Percentiles rank a stretch among this genome's conserved stretches.
Conservation (phyloP, 1,284 basidiomycete species). For the Lignosus rhinocerotis region DNA sequence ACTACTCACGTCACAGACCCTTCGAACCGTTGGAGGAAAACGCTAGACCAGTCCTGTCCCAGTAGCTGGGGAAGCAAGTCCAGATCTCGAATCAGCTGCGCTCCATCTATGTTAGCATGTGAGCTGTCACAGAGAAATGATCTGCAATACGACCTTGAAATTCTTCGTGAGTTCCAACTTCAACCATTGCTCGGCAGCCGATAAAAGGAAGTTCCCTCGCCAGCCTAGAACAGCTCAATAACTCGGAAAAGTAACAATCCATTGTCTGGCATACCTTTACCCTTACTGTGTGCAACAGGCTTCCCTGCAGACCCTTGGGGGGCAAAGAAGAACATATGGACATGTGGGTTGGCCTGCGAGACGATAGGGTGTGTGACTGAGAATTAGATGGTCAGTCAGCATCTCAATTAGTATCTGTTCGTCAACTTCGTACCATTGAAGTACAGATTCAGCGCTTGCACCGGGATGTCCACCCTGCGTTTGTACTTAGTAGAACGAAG, state of each 20-base stretch:
- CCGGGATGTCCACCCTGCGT: conserved; percentile 86
- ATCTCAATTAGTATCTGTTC: conserved; percentile 6
- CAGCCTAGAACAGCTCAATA: conserved; percentile 55
- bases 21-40: conserved; percentile 90
- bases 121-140: not conserved
- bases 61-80: conserved; percentile 87
- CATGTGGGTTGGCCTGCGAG: conserved; percentile 96
- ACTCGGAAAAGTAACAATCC: not conserved
- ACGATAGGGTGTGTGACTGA: conserved; percentile 94
- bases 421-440: conserved; percentile 67
- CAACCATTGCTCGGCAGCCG: conserved; percentile 89
- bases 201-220: conserved; percentile 94
- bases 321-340: conserved; percentile 98
- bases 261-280: conserved; percentile 62
- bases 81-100: conserved; percentile 85
- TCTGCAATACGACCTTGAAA: conserved; percentile 68
- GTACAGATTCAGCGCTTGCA: conserved; percentile 90
- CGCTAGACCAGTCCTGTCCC: conserved; percentile 94
- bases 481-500: not conserved
- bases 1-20: conserved; percentile 73
- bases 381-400: conserved; percentile 11
- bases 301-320: conserved; percentile 91
- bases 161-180: conserved; percentile 95
- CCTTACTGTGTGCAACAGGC: conserved; percentile 90
- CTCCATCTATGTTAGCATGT: not conserved